Evolutionary conservation across 2,329 filamentous ascomycete genomes (phyloP).

Genomic region (Neonectria magnoliae): DNA sequence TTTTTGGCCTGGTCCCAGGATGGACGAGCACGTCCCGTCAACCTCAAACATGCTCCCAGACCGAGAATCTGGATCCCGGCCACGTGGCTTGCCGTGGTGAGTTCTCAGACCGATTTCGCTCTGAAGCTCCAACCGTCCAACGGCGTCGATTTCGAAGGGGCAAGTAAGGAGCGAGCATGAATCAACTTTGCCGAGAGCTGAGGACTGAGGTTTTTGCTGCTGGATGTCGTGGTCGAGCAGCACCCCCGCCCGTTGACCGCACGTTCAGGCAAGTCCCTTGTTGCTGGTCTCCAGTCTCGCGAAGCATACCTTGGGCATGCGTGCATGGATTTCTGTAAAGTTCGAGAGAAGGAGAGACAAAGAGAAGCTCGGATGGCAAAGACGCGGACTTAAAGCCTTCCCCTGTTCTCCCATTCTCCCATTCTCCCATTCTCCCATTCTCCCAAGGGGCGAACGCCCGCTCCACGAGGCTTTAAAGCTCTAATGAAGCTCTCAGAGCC

Average conservation of each 20-base stretch:
- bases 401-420: constrained; percentile 4
- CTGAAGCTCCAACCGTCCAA: neutral
- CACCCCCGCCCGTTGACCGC: neutral
- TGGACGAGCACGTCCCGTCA: neutral
- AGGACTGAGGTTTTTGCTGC: neutral
- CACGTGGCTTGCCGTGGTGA: constrained; percentile 27
- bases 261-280: neutral
- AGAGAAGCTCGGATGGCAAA: constrained; percentile 7
- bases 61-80: constrained; percentile 5
- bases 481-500: neutral
- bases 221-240: neutral
- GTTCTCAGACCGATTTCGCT: neutral
- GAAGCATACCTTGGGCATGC: neutral
- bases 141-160: neutral
- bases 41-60: neutral
- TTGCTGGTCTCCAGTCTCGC: neutral
- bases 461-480: neutral
- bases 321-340: neutral
- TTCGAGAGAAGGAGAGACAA: constrained; percentile 6
- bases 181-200: neutral
- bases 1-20: neutral
- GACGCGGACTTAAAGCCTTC: neutral
- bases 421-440: neutral
- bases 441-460: neutral
- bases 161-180: neutral